Evolutionary conservation across 2,329 filamentous ascomycete species (phyloP).

Genomic region (Orbilia javanica): DNA sequence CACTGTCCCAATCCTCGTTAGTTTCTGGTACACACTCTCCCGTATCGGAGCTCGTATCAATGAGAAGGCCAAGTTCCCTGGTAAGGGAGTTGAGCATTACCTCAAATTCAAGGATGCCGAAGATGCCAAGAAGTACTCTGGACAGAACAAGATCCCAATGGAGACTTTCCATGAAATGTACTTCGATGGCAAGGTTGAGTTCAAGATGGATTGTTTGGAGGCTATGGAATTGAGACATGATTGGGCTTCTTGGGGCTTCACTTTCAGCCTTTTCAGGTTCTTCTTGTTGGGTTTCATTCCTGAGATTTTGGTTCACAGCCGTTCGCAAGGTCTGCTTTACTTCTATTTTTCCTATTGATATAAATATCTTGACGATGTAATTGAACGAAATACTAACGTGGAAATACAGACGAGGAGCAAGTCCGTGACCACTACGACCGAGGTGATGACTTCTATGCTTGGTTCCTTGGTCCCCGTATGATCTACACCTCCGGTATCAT

Average conservation of each 20-base stretch:
- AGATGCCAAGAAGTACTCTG: conserved; percentile 76
- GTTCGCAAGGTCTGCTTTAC: conserved; percentile 78
- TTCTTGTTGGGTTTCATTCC: conserved; percentile 89
- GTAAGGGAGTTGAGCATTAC: conserved; percentile 90
- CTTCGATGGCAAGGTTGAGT: conserved; percentile 92
- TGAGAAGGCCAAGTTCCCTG: conserved; percentile 88
- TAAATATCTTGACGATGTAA: neutral
- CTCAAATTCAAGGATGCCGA: conserved; percentile 79
- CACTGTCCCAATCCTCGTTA: conserved; percentile 80
- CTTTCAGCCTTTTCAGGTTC: conserved; percentile 84
- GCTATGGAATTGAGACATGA: conserved; percentile 94
- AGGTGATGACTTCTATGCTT: conserved; percentile 97
- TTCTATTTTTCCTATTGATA: neutral
- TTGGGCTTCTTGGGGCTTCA: conserved; percentile 96
- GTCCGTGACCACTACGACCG: conserved; percentile 98
- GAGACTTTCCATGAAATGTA: conserved; percentile 98
- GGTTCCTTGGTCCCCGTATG: conserved; percentile 98
- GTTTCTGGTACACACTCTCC: conserved; percentile 85
- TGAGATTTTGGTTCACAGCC: conserved; percentile 91
- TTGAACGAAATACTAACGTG: neutral
- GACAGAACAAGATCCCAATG: conserved; percentile 84
- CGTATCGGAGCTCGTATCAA: conserved; percentile 87
- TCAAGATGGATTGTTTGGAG: conserved; percentile 93
- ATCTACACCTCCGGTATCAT: conserved; percentile 98
- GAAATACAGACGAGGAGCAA: conserved; percentile 85